Conservation (phyloP, 257 asterid genomes). For the Coffea canephora region DNA sequence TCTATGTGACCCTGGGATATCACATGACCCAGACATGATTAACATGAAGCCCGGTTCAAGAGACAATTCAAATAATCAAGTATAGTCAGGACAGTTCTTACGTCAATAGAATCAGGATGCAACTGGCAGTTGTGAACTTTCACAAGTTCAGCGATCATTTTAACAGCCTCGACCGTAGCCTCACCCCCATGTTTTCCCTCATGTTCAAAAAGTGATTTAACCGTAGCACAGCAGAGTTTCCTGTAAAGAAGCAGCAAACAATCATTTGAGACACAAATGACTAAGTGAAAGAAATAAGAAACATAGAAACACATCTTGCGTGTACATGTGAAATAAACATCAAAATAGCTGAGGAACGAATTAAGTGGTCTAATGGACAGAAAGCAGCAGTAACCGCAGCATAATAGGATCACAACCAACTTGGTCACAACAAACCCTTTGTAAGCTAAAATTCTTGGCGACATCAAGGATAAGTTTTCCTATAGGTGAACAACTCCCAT, state of each 20-base stretch:
- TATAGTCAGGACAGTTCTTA: slow-evolving; percentile 22
- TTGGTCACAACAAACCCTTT: not conserved
- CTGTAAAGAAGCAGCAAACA: slow-evolving; percentile 41
- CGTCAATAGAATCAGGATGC: slow-evolving; percentile 94
- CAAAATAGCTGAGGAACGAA: not conserved
- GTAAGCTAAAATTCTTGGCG: not conserved
- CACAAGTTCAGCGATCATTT: slow-evolving; percentile 76
- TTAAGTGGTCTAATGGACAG: not conserved
- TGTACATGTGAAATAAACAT: not conserved
- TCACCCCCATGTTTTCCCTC: slow-evolving; percentile 98
- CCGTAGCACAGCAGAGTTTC: slow-evolving; percentile 57
- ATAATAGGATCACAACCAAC: not conserved
- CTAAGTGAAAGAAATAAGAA: not conserved
- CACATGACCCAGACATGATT: not conserved
- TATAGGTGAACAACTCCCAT: not conserved
- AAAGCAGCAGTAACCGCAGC: not conserved
- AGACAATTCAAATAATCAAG: not conserved
- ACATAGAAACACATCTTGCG: not conserved
- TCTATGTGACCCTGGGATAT: too few species aligned
- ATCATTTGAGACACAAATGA: slow-evolving; percentile 11
- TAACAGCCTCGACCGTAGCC: slow-evolving; percentile 90
- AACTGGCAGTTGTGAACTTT: slow-evolving; percentile 70
- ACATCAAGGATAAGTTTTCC: not conserved
- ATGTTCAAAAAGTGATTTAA: slow-evolving; percentile 70
- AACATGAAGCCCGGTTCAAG: not conserved